Base-by-base conservation (phyloP, 352 stramenopile species). In the Globisporangium cystogenes region DNA sequence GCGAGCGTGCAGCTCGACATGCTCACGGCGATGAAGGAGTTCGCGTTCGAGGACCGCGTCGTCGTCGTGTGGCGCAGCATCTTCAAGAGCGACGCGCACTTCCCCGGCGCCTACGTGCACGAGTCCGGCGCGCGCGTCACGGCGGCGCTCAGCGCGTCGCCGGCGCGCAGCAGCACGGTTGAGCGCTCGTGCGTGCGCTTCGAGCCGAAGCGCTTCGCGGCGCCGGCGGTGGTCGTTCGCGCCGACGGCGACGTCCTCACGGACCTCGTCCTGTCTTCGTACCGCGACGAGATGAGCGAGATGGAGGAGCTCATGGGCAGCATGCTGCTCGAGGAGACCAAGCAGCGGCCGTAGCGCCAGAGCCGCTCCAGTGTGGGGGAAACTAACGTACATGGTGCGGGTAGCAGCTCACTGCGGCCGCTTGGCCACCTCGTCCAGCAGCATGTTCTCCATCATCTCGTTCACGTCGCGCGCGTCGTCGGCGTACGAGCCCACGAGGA, bases 371-470 rank as follows among this genome's bases (percentile, higher is more conserved):
- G n/a, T n/a, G n/a, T n/a, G n/a, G n/a, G n/a, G n/a, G n/a, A n/a
- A n/a, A n/a, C n/a, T n/a, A n/a, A n/a, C n/a, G n/a, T n/a, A n/a
- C n/a, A n/a, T 29, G 3, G 26, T 6, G 26, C 3, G 26, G 2
- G 26, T 29, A 29, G 26, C 26, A 29, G 26, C 26, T 35, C 29
- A 35, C 29, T 8, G 8, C 8, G 29, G 29, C 29, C 29, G 27
- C 27, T 31, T 31, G 27, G 27, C 27, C 27, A 31, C 27, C 24
- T 53, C 48, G 31, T 53, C 48, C 5, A 53, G 23, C 15, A 53
- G 48, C 48, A 53, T 53, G 21, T 53, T 53, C 29, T 53, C 48
- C 48, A 53, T 53, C 48, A 53, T 53, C 48, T 53, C 48, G 35
- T 44, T 15, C 14, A 53, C 16, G 7, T 53, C 48, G 11, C 21